A percentile compares a stretch with the other conserved stretches of the same genome.
These are phyloP conservation scores for Herpotrichia juniperi DNA, from an alignment of 2,329 filamentous ascomycete genomes.

Conservation along the genomic window DNA sequence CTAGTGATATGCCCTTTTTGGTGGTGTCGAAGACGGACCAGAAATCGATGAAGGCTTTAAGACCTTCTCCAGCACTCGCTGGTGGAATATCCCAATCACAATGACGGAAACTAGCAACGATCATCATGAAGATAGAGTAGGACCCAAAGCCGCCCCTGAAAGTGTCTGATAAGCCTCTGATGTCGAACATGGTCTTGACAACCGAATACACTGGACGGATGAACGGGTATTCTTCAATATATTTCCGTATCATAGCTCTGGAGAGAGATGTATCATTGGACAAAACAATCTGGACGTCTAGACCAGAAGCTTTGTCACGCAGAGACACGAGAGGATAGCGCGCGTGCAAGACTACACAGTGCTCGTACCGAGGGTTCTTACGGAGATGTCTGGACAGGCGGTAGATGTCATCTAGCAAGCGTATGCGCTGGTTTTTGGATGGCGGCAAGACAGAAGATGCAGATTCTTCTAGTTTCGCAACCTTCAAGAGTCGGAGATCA, in stretches of 20 bases:
- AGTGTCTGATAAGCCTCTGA: conserved; percentile 56
- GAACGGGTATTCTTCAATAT: conserved; percentile 56
- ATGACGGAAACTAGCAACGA: conserved; percentile 60
- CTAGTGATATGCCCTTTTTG: conserved; percentile 56
- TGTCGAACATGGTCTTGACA: conserved; percentile 57
- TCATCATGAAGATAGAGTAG: conserved; percentile 63
- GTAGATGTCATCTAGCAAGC: background rate
- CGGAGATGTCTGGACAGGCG: background rate
- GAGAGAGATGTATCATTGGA: conserved; percentile 48
- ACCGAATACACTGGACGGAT: conserved; percentile 57
- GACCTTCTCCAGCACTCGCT: conserved; percentile 46
- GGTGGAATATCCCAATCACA: conserved; percentile 30
- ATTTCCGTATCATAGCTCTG: conserved; percentile 52
- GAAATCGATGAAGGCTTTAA: conserved; percentile 58
- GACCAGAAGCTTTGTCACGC: conserved; percentile 54
- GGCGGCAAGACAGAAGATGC: background rate
- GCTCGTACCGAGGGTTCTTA: background rate
- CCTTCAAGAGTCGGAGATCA: conserved; percentile 51
- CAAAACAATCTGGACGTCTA: conserved; percentile 60
- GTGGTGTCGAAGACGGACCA: conserved; percentile 56
- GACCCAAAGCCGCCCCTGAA: conserved; percentile 58
- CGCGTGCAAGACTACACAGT: conserved; percentile 26
- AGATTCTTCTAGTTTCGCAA: background rate
- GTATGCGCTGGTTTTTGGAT: conserved; percentile 10
- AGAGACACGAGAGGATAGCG: conserved; percentile 50